phyloP scores from a whole-genome alignment of 2,329 filamentous ascomycete genomes.

The Colletotrichum phormii region DNA sequence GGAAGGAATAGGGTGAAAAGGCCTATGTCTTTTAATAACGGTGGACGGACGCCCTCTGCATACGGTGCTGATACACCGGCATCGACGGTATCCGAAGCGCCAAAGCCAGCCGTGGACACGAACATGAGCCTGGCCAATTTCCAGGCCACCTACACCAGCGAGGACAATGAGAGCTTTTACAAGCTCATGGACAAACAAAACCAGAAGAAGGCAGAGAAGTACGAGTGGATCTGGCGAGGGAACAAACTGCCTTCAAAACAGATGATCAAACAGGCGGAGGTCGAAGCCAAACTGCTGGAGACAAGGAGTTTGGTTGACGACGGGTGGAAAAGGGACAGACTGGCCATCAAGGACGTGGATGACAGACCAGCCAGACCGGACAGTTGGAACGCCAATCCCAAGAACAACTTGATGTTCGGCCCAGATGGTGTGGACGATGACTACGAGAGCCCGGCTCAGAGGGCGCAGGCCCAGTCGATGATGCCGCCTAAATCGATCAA shows the following conservation, averaged over 20 bases:
- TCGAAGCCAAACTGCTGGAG: slow-evolving; percentile 64
- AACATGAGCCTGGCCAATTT: slow-evolving; percentile 87
- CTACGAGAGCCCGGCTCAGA: slow-evolving; percentile 73
- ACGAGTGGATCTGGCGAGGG: slow-evolving; percentile 88
- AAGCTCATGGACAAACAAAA: slow-evolving; percentile 92
- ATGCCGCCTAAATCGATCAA: slow-evolving; percentile 82
- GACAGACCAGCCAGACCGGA: slow-evolving; percentile 82
- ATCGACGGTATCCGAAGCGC: slow-evolving; percentile 49
- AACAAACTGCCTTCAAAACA: slow-evolving; percentile 90
- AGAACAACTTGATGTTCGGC: slow-evolving; percentile 89
- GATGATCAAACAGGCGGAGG: slow-evolving; percentile 75
- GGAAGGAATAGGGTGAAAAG: slow-evolving; percentile 57
- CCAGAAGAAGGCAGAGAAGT: slow-evolving; percentile 82
- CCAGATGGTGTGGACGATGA: slow-evolving; percentile 74
- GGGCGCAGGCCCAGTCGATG: slow-evolving; percentile 75
- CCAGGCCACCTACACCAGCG: slow-evolving; percentile 93
- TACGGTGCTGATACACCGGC: slow-evolving; percentile 81
- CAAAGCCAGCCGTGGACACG: slow-evolving; percentile 70
- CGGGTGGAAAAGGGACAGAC: slow-evolving; percentile 65
- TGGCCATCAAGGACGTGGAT: slow-evolving; percentile 75
- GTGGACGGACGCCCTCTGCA: slow-evolving; percentile 69
- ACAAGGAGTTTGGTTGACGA: slow-evolving; percentile 64
- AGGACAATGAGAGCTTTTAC: slow-evolving; percentile 98
- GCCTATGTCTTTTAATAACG: slow-evolving; percentile 44
- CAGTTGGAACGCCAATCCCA: slow-evolving; percentile 78